A percentile compares a stretch with the other conserved stretches of the same genome.
These are phyloP conservation scores for Sporisorium iseilematis-ciliati DNA, from an alignment of 1,284 basidiomycete species.

Conservation along the genomic window DNA sequence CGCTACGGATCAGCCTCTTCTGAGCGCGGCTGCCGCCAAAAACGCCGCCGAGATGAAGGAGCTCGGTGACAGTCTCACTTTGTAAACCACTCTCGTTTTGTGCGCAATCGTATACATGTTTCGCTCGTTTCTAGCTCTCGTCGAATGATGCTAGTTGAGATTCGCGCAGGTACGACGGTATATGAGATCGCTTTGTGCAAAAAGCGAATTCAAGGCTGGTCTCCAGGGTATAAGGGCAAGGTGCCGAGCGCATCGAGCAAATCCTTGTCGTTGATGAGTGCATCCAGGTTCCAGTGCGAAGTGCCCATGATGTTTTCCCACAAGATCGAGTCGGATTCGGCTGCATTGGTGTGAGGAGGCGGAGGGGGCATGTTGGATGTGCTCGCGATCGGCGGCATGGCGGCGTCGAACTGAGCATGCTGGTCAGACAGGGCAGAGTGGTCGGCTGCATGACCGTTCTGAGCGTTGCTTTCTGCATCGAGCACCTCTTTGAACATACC, in stretches of 20 bases:
- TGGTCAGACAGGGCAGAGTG: neutral
- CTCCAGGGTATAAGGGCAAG: constrained; percentile 7
- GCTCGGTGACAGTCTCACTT: neutral
- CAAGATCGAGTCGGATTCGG: neutral
- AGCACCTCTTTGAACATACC: constrained; percentile 7
- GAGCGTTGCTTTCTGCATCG: neutral
- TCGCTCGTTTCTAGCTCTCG: too few species aligned
- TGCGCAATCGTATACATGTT: too few species aligned
- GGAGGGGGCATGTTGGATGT: neutral
- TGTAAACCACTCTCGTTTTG: too few species aligned
- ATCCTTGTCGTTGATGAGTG: constrained; percentile 11
- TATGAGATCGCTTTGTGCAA: too few species aligned
- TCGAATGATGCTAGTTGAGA: too few species aligned
- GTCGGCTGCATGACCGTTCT: neutral
- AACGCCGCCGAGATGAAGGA: constrained; percentile 11
- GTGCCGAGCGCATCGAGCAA: constrained; percentile 10
- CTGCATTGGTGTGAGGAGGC: neutral
- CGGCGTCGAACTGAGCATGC: neutral
- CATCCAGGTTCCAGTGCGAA: constrained; percentile 9
- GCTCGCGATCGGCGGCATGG: neutral
- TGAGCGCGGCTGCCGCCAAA: constrained; percentile 2
- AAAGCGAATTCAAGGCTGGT: neutral
- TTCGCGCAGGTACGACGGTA: too few species aligned
- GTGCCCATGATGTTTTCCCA: constrained; percentile 9
- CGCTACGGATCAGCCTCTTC: constrained; percentile 5